A percentile compares a stretch with the other conserved stretches of the same genome.
Conservation (phyloP, 164 flowering plant species). For the Echeveria elegans region DNA sequence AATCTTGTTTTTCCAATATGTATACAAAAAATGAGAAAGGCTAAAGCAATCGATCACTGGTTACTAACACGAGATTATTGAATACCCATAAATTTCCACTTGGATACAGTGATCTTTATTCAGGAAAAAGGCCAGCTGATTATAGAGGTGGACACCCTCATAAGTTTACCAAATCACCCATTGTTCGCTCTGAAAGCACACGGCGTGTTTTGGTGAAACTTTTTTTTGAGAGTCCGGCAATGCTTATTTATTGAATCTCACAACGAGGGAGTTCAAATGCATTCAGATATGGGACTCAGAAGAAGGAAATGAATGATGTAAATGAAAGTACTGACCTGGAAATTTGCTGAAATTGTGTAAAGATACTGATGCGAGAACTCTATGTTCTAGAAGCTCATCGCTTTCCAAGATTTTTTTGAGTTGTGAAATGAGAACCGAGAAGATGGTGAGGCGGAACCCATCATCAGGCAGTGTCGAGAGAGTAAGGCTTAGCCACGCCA, state of each 20-base stretch:
- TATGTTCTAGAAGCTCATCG: conserved; percentile 31
- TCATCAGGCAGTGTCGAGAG: conserved; percentile 34
- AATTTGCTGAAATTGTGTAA: conserved; percentile 51
- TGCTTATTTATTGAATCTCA: too few relatives aligned
- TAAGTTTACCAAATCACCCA: too few relatives aligned
- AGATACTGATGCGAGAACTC: conserved; percentile 48
- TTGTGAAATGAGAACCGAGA: conserved; percentile 36
- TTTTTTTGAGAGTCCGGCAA: too few relatives aligned
- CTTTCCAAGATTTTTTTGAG: conserved; percentile 37
- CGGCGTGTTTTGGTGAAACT: too few relatives aligned
- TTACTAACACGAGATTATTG: background rate
- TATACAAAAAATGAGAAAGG: background rate
- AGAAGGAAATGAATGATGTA: background rate
- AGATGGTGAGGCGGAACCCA: conserved; percentile 42
- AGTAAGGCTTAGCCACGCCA: conserved; percentile 53
- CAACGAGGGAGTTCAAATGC: background rate
- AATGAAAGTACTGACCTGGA: conserved; percentile 34
- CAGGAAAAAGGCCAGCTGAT: too few relatives aligned
- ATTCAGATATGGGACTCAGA: background rate
- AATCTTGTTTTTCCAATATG: background rate
- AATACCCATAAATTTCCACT: too few relatives aligned
- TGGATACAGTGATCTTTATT: background rate
- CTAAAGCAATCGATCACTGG: background rate
- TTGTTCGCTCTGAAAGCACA: too few relatives aligned
- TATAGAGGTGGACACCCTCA: too few relatives aligned